Conservation (phyloP, 2,329 filamentous ascomycete genomes). For the Neonectria neomacrospora region DNA sequence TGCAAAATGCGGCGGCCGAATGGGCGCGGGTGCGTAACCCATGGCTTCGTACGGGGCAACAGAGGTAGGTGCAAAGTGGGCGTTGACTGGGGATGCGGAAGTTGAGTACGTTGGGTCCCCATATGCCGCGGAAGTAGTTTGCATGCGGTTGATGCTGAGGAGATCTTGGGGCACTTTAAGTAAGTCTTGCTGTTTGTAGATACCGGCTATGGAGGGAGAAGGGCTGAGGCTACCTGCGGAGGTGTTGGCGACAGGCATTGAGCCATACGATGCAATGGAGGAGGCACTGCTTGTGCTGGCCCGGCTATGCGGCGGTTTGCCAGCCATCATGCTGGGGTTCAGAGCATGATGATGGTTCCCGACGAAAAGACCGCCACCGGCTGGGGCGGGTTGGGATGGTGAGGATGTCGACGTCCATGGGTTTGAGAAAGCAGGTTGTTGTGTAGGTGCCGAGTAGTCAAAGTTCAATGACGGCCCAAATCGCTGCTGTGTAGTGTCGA, state of each 20-base stretch:
- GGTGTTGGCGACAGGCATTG: constrained; percentile 77
- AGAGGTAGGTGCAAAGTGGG: constrained; percentile 71
- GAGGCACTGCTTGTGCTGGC: constrained; percentile 67
- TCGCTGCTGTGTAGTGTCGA: constrained; percentile 87
- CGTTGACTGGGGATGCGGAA: constrained; percentile 73
- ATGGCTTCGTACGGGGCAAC: constrained; percentile 79
- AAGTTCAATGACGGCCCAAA: constrained; percentile 81
- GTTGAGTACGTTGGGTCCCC: constrained; percentile 76
- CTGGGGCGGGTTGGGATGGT: constrained; percentile 55
- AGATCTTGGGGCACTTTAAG: constrained; percentile 81
- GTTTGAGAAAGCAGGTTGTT: constrained; percentile 84
- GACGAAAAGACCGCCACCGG: constrained; percentile 72
- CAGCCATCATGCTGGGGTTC: constrained; percentile 64
- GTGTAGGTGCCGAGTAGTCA: constrained; percentile 70
- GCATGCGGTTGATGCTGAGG: constrained; percentile 73
- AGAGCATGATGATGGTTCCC: constrained; percentile 64
- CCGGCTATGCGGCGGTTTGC: constrained; percentile 59
- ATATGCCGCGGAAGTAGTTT: constrained; percentile 72
- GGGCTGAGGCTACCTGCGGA: constrained; percentile 72
- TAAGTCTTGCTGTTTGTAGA: constrained; percentile 55
- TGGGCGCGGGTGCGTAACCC: constrained; percentile 76
- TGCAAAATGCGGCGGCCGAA: constrained; percentile 65
- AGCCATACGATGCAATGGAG: constrained; percentile 76
- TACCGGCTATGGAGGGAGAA: constrained; percentile 67
- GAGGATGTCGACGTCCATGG: constrained; percentile 78